Evolutionary conservation across 1,284 basidiomycete genomes (phyloP).

Genomic region (Leccinum proliferum): DNA sequence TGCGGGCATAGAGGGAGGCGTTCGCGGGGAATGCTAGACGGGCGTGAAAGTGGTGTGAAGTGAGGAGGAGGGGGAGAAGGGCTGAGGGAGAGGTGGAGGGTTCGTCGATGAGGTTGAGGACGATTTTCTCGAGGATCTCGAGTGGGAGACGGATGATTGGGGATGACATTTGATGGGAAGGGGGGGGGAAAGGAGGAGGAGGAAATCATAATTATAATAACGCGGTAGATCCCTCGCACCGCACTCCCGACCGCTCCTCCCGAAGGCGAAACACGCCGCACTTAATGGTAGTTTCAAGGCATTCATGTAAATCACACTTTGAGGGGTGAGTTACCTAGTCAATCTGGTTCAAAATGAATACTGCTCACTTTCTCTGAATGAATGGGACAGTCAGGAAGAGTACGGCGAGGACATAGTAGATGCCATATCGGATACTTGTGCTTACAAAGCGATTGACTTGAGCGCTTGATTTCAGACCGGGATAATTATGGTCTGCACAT

Average conservation of each 20-base stretch:
- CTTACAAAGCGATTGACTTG: too few species aligned
- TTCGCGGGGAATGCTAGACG: conserved; percentile 34
- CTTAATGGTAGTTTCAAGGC: conserved; percentile 59
- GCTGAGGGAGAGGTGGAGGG: conserved; percentile 37
- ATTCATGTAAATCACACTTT: conserved; percentile 62
- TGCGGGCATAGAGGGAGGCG: conserved; percentile 47
- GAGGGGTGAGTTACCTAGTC: background rate
- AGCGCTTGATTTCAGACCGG: too few species aligned
- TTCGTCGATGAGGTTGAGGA: conserved; percentile 39
- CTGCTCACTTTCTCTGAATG: conserved; percentile 70
- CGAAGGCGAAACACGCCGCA: conserved; percentile 24
- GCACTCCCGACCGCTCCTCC: conserved; percentile 8
- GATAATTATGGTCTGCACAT: too few species aligned
- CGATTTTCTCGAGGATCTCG: conserved; percentile 57
- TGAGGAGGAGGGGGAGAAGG: conserved; percentile 44
- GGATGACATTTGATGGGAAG: conserved; percentile 10
- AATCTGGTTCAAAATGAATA: conserved; percentile 4
- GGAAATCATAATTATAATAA: conserved; percentile 8
- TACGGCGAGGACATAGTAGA: conserved; percentile 50
- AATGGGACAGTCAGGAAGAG: conserved; percentile 53
- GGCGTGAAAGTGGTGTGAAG: conserved; percentile 30
- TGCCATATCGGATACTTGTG: conserved; percentile 10
- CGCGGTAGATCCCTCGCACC: conserved; percentile 8
- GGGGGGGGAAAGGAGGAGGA: background rate
- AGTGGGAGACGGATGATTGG: conserved; percentile 40